Percentiles rank a stretch among this genome's conserved stretches.
These are phyloP conservation scores for Rhizopogon vinicolor DNA, from an alignment of 768 basidiomycete genomes.

Conservation along the genomic window DNA sequence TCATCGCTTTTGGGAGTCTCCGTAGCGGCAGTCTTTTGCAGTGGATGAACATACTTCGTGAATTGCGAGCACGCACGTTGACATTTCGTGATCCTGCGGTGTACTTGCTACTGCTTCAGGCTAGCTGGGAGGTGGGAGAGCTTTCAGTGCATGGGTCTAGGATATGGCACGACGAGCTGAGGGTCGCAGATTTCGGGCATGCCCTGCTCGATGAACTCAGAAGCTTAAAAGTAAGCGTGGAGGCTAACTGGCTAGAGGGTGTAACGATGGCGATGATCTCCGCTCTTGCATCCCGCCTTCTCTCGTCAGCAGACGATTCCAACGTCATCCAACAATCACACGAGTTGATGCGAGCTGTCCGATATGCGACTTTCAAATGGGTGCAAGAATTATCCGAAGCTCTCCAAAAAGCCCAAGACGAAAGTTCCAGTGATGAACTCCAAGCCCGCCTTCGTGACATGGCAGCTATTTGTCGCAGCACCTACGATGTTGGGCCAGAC, in stretches of 20 bases:
- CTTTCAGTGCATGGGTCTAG: slow-evolving; percentile 10
- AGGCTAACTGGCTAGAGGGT: slow-evolving; percentile 34
- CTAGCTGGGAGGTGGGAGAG: slow-evolving; percentile 35
- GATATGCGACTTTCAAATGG: slow-evolving; percentile 32
- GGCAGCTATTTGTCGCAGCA: slow-evolving; percentile 18
- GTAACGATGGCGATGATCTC: slow-evolving; percentile 24
- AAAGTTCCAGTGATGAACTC: neutral
- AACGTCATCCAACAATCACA: slow-evolving; percentile 16
- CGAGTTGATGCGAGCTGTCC: slow-evolving; percentile 23
- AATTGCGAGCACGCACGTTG: slow-evolving; percentile 30
- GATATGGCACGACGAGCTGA: slow-evolving; percentile 36
- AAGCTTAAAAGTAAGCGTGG: slow-evolving; percentile 24
- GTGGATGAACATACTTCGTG: slow-evolving; percentile 43
- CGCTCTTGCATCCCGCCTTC: slow-evolving; percentile 28
- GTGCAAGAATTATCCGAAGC: slow-evolving; percentile 24
- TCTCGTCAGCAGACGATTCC: slow-evolving; percentile 14
- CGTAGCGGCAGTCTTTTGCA: slow-evolving; percentile 39
- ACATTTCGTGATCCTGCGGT: slow-evolving; percentile 33
- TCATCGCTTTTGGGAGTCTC: slow-evolving; percentile 34
- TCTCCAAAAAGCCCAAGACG: slow-evolving; percentile 4
- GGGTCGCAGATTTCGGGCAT: slow-evolving; percentile 23
- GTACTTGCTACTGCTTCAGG: slow-evolving; percentile 34
- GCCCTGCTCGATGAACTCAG: slow-evolving; percentile 28
- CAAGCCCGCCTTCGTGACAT: slow-evolving; percentile 12
- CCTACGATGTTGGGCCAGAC: slow-evolving; percentile 21